Evolutionary conservation across 2,329 filamentous ascomycete species (phyloP), one percentile per base, ranked within the genome.

Genomic region (Orbilia quercus): DNA sequence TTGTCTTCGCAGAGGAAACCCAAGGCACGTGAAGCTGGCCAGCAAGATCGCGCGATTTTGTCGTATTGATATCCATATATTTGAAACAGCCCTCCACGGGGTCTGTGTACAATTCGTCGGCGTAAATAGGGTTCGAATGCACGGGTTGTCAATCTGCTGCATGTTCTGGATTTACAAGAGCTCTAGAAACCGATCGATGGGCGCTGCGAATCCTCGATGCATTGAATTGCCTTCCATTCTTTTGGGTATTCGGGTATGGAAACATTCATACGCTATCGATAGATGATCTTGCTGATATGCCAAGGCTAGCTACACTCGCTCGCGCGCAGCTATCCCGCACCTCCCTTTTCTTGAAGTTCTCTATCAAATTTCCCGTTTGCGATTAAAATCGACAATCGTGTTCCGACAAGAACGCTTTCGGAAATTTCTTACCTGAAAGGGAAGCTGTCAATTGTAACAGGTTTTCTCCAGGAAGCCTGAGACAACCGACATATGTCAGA

Each of bases 41-140:
- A 71, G 66, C 66, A 63, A 50, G 47, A 73, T 73, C 69, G 60
- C 69, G 69, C 69, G 69, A 73, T 73, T 59, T 65, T 66, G 60
- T 73, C 69, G 69, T 50, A 60, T 34, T 36, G 36, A 53, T 63
- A 63, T 65, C 67, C 67, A 72, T 59, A 57, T 53, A 16, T 62
- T 38, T 72, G 67, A 72, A 72, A 72, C 67, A 59, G 18, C 45
- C 50, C 38, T 34, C 44, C n/a, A 14, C 12, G 16, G 28, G 38
- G 14, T 59, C n/a, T 34, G 20, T 22, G 53, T 7, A 16, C 20
- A 40, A 9, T 23, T 3, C 14, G 25, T 31, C 5, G n/a, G 16
- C 45, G 28, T n/a, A 9, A 31, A 31, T 31, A 9, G 28, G 28
- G 28, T 31, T 31, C 9, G 28, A 31, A 31, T 31, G 28, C 28